Conservation (phyloP, 1,139 yeast genomes). For the Yamadazyma diospyri region DNA sequence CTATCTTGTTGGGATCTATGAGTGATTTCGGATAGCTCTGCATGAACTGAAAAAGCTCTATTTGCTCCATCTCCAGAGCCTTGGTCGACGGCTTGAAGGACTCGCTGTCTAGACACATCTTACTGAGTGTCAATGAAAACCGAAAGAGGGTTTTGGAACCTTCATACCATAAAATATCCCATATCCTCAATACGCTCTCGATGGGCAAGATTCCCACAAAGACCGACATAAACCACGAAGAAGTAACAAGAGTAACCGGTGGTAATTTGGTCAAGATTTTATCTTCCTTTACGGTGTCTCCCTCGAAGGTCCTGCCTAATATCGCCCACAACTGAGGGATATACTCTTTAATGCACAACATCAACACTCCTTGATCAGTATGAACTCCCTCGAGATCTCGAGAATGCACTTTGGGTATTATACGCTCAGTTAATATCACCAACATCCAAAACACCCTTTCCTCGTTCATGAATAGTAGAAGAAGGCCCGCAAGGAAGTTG, state of each 20-base stretch:
- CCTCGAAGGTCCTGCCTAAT: constrained; percentile 43
- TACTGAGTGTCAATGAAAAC: constrained; percentile 77
- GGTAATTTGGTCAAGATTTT: constrained; percentile 71
- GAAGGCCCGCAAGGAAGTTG: constrained; percentile 84
- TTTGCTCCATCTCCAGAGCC: constrained; percentile 54
- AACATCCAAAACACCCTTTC: constrained; percentile 95
- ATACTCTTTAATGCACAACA: constrained; percentile 81
- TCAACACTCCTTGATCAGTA: constrained; percentile 89
- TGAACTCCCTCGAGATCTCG: constrained; percentile 90
- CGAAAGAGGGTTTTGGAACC: constrained; percentile 86
- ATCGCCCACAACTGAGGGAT: constrained; percentile 77
- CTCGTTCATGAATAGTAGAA: constrained; percentile 79
- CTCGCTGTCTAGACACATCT: constrained; percentile 65
- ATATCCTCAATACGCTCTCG: constrained; percentile 80
- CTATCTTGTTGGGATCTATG: constrained; percentile 64
- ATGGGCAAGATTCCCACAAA: constrained; percentile 86
- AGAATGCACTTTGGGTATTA: constrained; percentile 90
- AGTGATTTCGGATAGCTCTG: constrained; percentile 78
- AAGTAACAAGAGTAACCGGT: constrained; percentile 87
- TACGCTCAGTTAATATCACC: constrained; percentile 79
- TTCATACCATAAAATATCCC: constrained; percentile 95
- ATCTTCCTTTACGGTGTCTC: constrained; percentile 50
- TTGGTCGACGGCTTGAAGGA: constrained; percentile 23
- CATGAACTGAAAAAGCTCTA: constrained; percentile 82
- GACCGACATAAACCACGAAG: constrained; percentile 97